Evolutionary conservation across 2,329 filamentous ascomycete species (phyloP), one percentile per base, ranked within the genome.

Genomic region (Aureobasidium pullulans): DNA sequence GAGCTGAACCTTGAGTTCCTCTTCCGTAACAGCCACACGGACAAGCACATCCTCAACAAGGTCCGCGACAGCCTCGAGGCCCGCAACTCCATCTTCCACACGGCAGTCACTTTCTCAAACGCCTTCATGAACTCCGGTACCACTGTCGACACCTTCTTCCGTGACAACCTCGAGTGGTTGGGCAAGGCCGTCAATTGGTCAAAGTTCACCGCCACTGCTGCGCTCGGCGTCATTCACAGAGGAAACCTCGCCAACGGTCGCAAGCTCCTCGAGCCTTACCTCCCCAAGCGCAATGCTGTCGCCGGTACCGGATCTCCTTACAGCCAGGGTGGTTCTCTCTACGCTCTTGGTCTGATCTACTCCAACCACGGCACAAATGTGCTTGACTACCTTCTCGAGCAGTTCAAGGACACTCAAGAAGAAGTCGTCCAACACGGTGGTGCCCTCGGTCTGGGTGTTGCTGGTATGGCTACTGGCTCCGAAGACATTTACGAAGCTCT

Each of bases 181-280:
- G 92, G 93, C 62, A 99, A 97, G 79, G 94, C 94, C 29, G 91
- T 97, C 49, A 99, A 99, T 77, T 99, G 94, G 94, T 96, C 92
- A 62, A 99, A 99, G 73, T 99, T 99, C 72, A 96, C 94, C 0
- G 94, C 94, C 13, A 99, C 94, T 4, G 94, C 94, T 60, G 94
- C 94, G 7, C 80, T 99, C 6, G 94, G 94, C 73, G 94, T 97
- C 54, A 96, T 99, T 63, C 94, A 99, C 74, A 88, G 91, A 47
- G 94, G 94, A 59, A 99, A 99, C 73, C 80, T 99, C 61, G 89
- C 88, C 28, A 93, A 99, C 69, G 94, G 92, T 1, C 86, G 91
- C 69, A 96, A 96, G 76, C 82, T 99, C 1, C 81, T 99, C 13
- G 91, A 96, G 69, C 94, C 94, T 3, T 99, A 99, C 70, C 84